Conservation (phyloP, 306 rosid species). For the Prunus mume region DNA sequence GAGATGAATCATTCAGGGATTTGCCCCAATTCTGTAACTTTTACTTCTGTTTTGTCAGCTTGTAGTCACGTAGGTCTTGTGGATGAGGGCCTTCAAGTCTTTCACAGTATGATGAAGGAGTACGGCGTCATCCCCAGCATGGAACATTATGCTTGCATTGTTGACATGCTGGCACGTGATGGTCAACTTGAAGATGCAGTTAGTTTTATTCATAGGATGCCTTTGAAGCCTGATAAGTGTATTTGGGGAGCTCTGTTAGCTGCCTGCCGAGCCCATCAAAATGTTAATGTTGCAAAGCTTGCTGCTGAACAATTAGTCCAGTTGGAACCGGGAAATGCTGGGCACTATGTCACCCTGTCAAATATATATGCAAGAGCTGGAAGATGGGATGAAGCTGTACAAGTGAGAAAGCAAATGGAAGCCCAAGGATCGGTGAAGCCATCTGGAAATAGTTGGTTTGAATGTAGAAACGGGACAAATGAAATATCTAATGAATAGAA, state of each 20-base stretch:
- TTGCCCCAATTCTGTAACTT: conserved; percentile 37
- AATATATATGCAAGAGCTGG: conserved; percentile 46
- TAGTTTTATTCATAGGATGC: conserved; percentile 36
- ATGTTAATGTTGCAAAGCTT: conserved; percentile 37
- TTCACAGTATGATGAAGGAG: conserved; percentile 37
- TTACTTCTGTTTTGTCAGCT: conserved; percentile 50
- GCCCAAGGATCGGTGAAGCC: conserved; percentile 40
- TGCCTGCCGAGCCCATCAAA: conserved; percentile 46
- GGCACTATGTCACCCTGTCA: conserved; percentile 48
- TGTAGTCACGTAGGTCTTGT: conserved; percentile 51
- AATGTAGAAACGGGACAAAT: conserved; percentile 1
- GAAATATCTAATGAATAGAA: background rate
- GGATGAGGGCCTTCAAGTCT: conserved; percentile 45
- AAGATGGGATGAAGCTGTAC: conserved; percentile 42
- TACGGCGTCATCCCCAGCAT: conserved; percentile 32
- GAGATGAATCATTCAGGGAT: conserved; percentile 37
- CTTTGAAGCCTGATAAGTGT: conserved; percentile 37
- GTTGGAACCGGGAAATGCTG: conserved; percentile 42
- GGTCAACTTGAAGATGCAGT: conserved; percentile 48
- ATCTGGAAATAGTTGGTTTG: conserved; percentile 43
- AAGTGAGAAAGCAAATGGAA: conserved; percentile 41
- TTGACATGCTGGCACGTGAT: conserved; percentile 45
- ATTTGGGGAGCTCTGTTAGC: conserved; percentile 55
- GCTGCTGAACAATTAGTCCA: conserved; percentile 40
- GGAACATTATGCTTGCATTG: conserved; percentile 48